Conservation (phyloP, 148 eudicot genomes). For the Tetragonia tetragonoides region DNA sequence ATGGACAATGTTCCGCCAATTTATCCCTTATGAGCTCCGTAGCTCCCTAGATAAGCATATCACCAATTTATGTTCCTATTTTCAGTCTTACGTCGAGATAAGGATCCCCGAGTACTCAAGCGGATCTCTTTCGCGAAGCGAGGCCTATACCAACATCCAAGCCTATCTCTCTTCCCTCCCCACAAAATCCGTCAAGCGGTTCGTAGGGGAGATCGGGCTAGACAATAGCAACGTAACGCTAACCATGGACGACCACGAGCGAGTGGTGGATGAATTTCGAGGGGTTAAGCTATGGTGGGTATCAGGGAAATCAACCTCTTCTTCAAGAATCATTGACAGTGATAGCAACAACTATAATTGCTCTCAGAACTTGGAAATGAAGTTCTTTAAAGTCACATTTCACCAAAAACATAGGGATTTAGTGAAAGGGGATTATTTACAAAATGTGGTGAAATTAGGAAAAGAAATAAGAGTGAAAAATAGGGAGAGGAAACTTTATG, state of each 20-base stretch:
- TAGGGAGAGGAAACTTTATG: conserved; percentile 45
- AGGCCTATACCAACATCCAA: conserved; percentile 38
- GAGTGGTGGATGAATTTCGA: conserved; percentile 40
- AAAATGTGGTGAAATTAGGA: conserved; percentile 44
- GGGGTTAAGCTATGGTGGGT: conserved; percentile 44
- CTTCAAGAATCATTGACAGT: neutral
- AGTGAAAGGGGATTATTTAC: conserved; percentile 35
- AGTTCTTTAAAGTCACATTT: conserved; percentile 35
- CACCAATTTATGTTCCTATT: conserved; percentile 8
- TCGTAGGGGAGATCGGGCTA: conserved; percentile 39
- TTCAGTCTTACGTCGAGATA: conserved; percentile 42
- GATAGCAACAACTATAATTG: neutral
- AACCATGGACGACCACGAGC: conserved; percentile 47
- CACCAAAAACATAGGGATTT: conserved; percentile 38
- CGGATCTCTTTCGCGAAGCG: conserved; percentile 30
- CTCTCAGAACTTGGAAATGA: conserved; percentile 28
- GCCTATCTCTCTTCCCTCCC: conserved; percentile 42
- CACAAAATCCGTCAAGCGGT: conserved; percentile 37
- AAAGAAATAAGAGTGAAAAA: conserved; percentile 29
- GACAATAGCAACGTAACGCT: conserved; percentile 29
- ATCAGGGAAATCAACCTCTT: conserved; percentile 8
- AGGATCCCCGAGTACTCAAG: conserved; percentile 35
- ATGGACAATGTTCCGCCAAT: conserved; percentile 45
- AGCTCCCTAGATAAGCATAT: conserved; percentile 25
- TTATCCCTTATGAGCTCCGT: conserved; percentile 40